Evolutionary conservation across 2,329 filamentous ascomycete genomes (phyloP).

Genomic region (Hysterium pulicare): DNA sequence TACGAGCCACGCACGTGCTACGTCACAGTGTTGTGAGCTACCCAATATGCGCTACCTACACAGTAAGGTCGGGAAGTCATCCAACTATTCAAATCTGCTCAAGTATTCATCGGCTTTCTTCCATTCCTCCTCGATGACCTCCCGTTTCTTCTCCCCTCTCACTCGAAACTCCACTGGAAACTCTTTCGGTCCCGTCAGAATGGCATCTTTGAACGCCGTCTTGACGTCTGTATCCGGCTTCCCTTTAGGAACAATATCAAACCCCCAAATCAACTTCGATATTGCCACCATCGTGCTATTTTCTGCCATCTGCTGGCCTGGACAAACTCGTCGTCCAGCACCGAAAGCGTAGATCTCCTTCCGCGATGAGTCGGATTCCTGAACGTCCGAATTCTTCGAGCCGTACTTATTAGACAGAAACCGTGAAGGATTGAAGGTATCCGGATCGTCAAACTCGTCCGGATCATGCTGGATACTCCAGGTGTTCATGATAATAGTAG

Average conservation of each 20-base stretch:
- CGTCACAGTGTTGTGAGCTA: too few species aligned
- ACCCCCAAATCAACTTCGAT: constrained; percentile 8
- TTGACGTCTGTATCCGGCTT: background rate
- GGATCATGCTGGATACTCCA: constrained; percentile 38
- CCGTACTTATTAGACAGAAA: constrained; percentile 1
- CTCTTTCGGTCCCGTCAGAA: background rate
- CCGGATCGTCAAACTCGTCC: constrained; percentile 13
- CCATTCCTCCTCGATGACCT: background rate
- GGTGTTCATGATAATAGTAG: constrained; percentile 36
- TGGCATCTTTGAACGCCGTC: background rate
- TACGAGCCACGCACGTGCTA: too few species aligned
- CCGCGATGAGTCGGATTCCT: constrained; percentile 1
- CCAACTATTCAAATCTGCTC: background rate
- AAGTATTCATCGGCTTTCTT: background rate
- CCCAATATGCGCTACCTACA: too few species aligned
- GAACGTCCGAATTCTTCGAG: background rate
- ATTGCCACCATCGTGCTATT: constrained; percentile 6
- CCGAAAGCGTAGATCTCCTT: constrained; percentile 9
- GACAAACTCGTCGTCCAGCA: constrained; percentile 9
- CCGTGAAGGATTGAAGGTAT: constrained; percentile 12
- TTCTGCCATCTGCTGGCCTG: constrained; percentile 8
- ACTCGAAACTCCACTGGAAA: background rate
- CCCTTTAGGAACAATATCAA: background rate
- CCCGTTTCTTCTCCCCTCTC: background rate
- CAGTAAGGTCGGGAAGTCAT: too few species aligned